Evolutionary conservation across 305 asterid species (phyloP), one percentile per base, ranked within the genome.

Genomic region (Rubia peregrina): DNA sequence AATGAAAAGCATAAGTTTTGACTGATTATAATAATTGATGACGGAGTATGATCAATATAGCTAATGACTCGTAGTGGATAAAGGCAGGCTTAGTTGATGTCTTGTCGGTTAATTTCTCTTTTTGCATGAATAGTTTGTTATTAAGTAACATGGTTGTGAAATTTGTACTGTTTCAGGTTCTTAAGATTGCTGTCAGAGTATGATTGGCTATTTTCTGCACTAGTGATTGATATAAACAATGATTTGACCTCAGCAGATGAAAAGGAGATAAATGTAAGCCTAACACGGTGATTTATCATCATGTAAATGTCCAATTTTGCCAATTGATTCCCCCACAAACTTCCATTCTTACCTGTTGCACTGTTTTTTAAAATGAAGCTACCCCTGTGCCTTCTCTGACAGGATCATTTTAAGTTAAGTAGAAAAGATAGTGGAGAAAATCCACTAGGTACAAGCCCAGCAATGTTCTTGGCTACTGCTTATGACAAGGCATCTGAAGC

Each of bases 181-280:
- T 79, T 95, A 70, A 82, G 98, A 55, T 79, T 95, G 78, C 77
- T 95, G 75, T 83, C 97, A n/a, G 90, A 84, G 74, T 88, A 87
- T 69, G 98, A 90, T 77, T 95, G 99, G 99, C 84, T 78, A 67
- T 95, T 90, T 80, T 87, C 88, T 77, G 90, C 99, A 75, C 78
- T 91, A 76, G 83, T 90, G 57, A 80, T 91, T 67, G 99, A 95
- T 83, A 87, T 95, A 75, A 90, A 95, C 78, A 87, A 84, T 64
- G 98, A 95, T 72, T 79, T 95, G 76, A 82, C 92, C 71, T 77
- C 90, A n/a, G 88, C 84, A 60, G 99, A 90, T 83, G 82, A 77
- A 72, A 90, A 81, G 75, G 92, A 91, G 77, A 91, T 95, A 76
- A 83, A 82, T 80, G 99, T 85, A 87, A 77, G 83, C 65, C 67